phyloP scores from a whole-genome alignment of 352 stramenopile genomes.

The Phytophthora pistaciae region DNA sequence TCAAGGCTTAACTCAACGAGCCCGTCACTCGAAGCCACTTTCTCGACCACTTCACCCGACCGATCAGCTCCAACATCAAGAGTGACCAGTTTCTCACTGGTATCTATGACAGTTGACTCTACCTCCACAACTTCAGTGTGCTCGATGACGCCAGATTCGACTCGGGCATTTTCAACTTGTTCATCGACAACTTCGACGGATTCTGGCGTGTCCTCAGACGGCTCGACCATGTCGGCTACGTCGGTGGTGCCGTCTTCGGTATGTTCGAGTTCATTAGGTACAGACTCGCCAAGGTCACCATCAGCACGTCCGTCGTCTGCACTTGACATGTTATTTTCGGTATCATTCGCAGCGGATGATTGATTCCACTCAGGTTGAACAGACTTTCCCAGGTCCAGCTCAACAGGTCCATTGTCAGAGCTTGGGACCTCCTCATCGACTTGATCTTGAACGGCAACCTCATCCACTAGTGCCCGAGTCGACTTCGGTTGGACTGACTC shows the following conservation, averaged over 20 bases:
- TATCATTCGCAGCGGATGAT: not conserved
- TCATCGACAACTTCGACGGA: not conserved
- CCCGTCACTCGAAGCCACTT: not conserved
- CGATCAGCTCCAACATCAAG: not conserved
- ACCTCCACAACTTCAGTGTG: not conserved
- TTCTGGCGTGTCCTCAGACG: not conserved
- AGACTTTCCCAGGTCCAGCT: too few species aligned
- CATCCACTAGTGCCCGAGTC: not conserved
- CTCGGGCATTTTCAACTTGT: not conserved
- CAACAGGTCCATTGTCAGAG: too few species aligned
- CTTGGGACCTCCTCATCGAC: not conserved
- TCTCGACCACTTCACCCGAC: constrained; percentile 1
- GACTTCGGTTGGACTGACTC: not conserved
- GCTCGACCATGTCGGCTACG: not conserved
- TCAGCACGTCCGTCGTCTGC: not conserved
- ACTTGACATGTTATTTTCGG: not conserved
- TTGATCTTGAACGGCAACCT: not conserved
- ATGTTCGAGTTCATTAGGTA: not conserved
- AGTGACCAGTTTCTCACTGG: not conserved
- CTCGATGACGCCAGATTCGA: not conserved
- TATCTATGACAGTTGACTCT: not conserved
- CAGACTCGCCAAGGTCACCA: not conserved
- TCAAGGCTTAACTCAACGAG: constrained; percentile 21
- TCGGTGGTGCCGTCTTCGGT: not conserved
- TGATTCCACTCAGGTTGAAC: not conserved